Conservation (phyloP, 169 alveolate genomes). For the Theileria equi region DNA sequence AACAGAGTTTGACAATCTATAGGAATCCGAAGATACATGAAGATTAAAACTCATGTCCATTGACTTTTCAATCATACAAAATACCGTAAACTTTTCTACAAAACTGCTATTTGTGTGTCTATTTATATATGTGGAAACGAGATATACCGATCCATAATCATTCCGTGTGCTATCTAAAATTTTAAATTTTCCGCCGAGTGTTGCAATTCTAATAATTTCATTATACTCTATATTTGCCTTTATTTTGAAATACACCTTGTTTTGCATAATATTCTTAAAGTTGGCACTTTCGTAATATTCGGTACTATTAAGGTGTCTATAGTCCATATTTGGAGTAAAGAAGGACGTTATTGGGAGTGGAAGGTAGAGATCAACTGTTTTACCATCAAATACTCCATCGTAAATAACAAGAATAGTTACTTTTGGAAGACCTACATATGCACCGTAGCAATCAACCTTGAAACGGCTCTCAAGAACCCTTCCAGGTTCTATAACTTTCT, state of each 20-base stretch:
- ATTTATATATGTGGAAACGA: neutral
- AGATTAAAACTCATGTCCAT: slow-evolving; percentile 12
- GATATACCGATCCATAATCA: neutral
- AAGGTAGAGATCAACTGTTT: slow-evolving; percentile 17
- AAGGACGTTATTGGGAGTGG: slow-evolving; percentile 48
- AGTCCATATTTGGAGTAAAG: slow-evolving; percentile 27
- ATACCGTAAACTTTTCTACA: slow-evolving; percentile 7
- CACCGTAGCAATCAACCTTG: slow-evolving; percentile 35
- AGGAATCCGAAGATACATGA: slow-evolving; percentile 47
- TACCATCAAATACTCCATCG: neutral
- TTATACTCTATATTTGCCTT: slow-evolving; percentile 21
- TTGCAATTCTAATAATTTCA: slow-evolving; percentile 4
- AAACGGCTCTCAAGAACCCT: slow-evolving; percentile 14
- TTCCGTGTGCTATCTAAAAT: slow-evolving; percentile 1
- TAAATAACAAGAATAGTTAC: neutral
- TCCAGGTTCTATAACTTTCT: neutral
- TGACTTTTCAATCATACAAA: slow-evolving; percentile 32
- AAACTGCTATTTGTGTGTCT: neutral
- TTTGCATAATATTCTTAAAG: slow-evolving; percentile 3
- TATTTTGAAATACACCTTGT: slow-evolving; percentile 31
- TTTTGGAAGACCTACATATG: slow-evolving; percentile 53
- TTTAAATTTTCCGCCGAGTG: slow-evolving; percentile 6
- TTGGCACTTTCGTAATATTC: neutral
- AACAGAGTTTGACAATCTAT: slow-evolving; percentile 42
- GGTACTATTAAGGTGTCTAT: neutral